phyloP scores from a whole-genome alignment of 805 yeast species.

The Metschnikowia shivogae region DNA sequence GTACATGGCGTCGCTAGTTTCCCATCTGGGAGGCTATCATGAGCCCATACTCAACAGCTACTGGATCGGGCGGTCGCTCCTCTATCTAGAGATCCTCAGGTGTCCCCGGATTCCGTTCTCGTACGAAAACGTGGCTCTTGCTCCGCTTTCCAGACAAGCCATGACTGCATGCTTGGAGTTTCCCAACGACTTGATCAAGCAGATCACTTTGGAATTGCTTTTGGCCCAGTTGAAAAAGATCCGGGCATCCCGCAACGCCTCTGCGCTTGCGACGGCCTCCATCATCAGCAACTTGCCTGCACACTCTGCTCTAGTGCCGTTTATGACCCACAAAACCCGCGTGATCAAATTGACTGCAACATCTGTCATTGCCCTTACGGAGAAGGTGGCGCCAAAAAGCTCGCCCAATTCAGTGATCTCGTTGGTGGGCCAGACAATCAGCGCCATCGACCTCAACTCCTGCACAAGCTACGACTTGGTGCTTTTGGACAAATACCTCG shows the following conservation, averaged over 20 bases:
- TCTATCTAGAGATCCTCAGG: constrained; percentile 54
- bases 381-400: constrained; percentile 17
- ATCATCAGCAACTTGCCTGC: constrained; percentile 41
- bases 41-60: constrained; percentile 78
- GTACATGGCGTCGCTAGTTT: constrained; percentile 53
- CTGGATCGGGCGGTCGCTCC: constrained; percentile 72
- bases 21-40: constrained; percentile 60
- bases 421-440: constrained; percentile 7
- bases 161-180: constrained; percentile 51
- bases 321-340: constrained; percentile 41
- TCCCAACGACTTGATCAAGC: constrained; percentile 52
- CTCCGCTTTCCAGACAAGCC: constrained; percentile 54
- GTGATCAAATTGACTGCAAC: constrained; percentile 47
- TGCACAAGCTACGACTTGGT: constrained; percentile 54
- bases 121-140: constrained; percentile 59
- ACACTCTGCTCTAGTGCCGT: constrained; percentile 35
- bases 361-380: constrained; percentile 37
- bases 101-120: constrained; percentile 48
- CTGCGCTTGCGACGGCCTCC: constrained; percentile 16
- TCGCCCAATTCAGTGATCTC: constrained; percentile 17
- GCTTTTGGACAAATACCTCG: constrained; percentile 53
- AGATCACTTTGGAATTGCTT: constrained; percentile 59
- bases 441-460: constrained; percentile 12
- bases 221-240: constrained; percentile 51
- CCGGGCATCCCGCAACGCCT: constrained; percentile 13